Evolutionary conservation across 768 basidiomycete genomes (phyloP).

Genomic region (Lactarius akahatsu): DNA sequence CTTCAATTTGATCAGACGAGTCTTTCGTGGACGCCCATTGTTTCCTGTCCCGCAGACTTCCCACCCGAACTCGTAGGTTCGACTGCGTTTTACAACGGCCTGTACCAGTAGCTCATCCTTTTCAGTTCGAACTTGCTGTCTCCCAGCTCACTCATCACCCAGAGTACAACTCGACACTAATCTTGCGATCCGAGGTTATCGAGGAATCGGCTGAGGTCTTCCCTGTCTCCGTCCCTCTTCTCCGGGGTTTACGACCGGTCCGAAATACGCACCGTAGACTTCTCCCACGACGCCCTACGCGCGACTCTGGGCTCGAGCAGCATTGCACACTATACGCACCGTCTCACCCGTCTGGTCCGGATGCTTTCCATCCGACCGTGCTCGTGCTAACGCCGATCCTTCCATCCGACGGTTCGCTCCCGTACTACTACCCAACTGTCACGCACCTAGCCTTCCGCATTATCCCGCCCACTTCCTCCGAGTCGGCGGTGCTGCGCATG

Average conservation of each 20-base stretch:
- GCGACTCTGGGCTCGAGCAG: conserved; percentile 75
- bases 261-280: conserved; percentile 64
- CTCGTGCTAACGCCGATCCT: conserved; percentile 64
- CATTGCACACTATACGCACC: conserved; percentile 67
- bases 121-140: conserved; percentile 70
- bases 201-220: conserved; percentile 38
- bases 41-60: conserved; percentile 37
- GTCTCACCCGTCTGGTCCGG: conserved; percentile 24
- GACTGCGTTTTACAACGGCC: too few species aligned
- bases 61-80: conserved; percentile 36
- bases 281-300: conserved; percentile 73
- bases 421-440: conserved; percentile 90
- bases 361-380: conserved; percentile 31
- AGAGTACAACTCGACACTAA: conserved; percentile 90
- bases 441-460: conserved; percentile 81
- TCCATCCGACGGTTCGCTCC: conserved; percentile 48
- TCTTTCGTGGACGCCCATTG: conserved; percentile 33
- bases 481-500: conserved; percentile 46
- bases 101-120: neutral
- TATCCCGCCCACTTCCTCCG: conserved; percentile 37
- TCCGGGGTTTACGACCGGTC: conserved; percentile 44
- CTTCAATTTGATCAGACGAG: neutral
- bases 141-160: conserved; percentile 82
- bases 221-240: conserved; percentile 36
- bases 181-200: conserved; percentile 77